Evolutionary conservation across 2,329 filamentous ascomycete genomes (phyloP).

Genomic region (Epichloe elymi): DNA sequence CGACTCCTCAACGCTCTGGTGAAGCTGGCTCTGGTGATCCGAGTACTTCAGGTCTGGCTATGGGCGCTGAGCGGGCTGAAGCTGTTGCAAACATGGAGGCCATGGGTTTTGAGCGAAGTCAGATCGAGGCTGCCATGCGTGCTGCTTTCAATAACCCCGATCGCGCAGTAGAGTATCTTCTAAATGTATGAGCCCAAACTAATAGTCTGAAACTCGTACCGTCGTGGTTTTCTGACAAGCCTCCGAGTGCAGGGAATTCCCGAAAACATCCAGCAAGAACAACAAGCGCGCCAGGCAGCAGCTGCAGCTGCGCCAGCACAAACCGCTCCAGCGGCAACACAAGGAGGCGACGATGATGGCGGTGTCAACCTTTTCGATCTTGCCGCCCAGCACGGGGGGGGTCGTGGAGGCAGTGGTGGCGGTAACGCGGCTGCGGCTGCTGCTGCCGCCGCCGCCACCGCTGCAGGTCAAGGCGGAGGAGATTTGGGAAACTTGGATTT

Average conservation of each 20-base stretch:
- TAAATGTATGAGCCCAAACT: conserved; percentile 49
- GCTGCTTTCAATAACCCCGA: conserved; percentile 96
- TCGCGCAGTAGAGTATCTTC: conserved; percentile 88
- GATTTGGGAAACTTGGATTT: conserved; percentile 78
- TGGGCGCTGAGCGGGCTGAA: conserved; percentile 69
- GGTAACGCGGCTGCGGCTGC: conserved; percentile 28
- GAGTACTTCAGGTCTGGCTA: conserved; percentile 63
- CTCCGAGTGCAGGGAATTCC: conserved; percentile 61
- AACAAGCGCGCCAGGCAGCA: conserved; percentile 36
- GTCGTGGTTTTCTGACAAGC: neutral
- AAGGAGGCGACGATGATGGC: conserved; percentile 46
- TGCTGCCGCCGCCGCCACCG: conserved; percentile 36
- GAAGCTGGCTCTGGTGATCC: conserved; percentile 27
- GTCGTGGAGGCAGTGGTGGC: conserved; percentile 29
- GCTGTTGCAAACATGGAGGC: conserved; percentile 89
- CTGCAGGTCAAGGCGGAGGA: conserved; percentile 34
- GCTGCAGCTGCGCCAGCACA: conserved; percentile 25
- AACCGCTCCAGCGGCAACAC: conserved; percentile 16
- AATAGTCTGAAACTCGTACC: neutral
- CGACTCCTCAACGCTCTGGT: conserved; percentile 36
- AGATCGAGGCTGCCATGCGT: conserved; percentile 89
- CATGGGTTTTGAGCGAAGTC: conserved; percentile 84
- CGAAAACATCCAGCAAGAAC: conserved; percentile 64
- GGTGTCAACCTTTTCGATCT: conserved; percentile 86
- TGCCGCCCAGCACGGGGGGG: conserved; percentile 58